Percentiles rank a stretch among this genome's conserved stretches.
Evolutionary conservation across 306 rosid genomes (phyloP).

Genomic region (Gleditsia sinensis): DNA sequence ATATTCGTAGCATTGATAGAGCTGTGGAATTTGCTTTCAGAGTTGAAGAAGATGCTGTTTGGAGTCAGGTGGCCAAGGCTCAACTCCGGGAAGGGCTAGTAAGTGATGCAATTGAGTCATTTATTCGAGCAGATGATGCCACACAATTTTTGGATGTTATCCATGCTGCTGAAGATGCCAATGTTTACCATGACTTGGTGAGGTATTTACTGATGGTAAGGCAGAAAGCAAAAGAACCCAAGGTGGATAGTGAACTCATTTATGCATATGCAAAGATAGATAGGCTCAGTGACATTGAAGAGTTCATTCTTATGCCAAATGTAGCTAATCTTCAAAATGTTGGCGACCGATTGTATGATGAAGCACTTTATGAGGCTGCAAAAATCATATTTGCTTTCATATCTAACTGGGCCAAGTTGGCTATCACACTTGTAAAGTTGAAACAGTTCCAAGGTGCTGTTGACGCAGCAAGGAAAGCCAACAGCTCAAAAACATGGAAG

Average conservation of each 20-base stretch:
- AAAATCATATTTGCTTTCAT: constrained; percentile 90
- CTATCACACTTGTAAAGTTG: constrained; percentile 89
- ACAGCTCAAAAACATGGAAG: constrained; percentile 99
- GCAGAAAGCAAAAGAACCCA: constrained; percentile 92
- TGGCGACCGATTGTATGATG: constrained; percentile 94
- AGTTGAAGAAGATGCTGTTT: constrained; percentile 98
- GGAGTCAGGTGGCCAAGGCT: constrained; percentile 99
- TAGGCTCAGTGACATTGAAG: constrained; percentile 93
- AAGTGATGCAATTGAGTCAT: constrained; percentile 98
- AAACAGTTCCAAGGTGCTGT: constrained; percentile 98
- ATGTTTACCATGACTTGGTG: constrained; percentile 93
- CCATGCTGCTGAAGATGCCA: constrained; percentile 73
- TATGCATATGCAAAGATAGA: constrained; percentile 99
- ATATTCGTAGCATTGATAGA: constrained; percentile 84
- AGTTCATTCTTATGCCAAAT: constrained; percentile 97
- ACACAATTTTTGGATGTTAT: constrained; percentile 96
- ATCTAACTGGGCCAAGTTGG: constrained; percentile 99
- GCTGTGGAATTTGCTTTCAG: constrained; percentile 99
- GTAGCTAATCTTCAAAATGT: constrained; percentile 98
- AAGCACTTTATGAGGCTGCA: constrained; percentile 95
- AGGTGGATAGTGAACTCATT: constrained; percentile 98
- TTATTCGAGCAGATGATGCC: constrained; percentile 93
- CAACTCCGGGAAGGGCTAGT: constrained; percentile 95
- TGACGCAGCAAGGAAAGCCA: constrained; percentile 99
- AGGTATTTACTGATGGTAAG: constrained; percentile 97